Evolutionary conservation across 441 rosid species (phyloP).

Genomic region (Erodium texanum): DNA sequence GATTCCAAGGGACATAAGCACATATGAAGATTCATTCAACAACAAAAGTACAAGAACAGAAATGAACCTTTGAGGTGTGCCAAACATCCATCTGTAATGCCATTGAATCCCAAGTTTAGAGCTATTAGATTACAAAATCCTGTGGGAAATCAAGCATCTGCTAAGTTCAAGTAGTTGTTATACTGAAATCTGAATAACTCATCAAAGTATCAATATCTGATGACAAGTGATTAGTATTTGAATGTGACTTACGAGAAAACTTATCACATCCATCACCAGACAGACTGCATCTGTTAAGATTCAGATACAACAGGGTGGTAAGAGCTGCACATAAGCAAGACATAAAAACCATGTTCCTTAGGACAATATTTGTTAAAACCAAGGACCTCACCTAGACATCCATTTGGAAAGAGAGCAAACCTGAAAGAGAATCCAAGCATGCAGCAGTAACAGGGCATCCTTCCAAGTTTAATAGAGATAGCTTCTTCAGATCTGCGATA

Average conservation of each 20-base stretch:
- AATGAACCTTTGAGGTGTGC: constrained; percentile 66
- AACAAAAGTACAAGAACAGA: background rate
- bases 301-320: constrained; percentile 37
- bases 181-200: too few relatives aligned
- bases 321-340: too few relatives aligned
- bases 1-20: too few relatives aligned
- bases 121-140: constrained; percentile 56
- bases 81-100: constrained; percentile 64
- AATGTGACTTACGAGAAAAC: constrained; percentile 35
- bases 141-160: constrained; percentile 9
- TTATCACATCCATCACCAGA: constrained; percentile 55
- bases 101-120: constrained; percentile 75
- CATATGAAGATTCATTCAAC: too few relatives aligned
- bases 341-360: too few relatives aligned
- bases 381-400: too few relatives aligned
- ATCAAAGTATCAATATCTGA: too few relatives aligned
- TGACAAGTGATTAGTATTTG: background rate
- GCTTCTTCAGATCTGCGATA: constrained; percentile 50
- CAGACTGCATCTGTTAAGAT: constrained; percentile 46
- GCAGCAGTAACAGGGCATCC: constrained; percentile 71
- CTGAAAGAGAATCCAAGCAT: constrained; percentile 62
- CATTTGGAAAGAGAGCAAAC: constrained; percentile 24
- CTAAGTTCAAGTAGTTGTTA: too few relatives aligned
- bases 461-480: constrained; percentile 58
- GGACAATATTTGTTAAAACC: too few relatives aligned